phyloP scores from a whole-genome alignment of 2,329 filamentous ascomycete species.

The Xylaria digitata region DNA sequence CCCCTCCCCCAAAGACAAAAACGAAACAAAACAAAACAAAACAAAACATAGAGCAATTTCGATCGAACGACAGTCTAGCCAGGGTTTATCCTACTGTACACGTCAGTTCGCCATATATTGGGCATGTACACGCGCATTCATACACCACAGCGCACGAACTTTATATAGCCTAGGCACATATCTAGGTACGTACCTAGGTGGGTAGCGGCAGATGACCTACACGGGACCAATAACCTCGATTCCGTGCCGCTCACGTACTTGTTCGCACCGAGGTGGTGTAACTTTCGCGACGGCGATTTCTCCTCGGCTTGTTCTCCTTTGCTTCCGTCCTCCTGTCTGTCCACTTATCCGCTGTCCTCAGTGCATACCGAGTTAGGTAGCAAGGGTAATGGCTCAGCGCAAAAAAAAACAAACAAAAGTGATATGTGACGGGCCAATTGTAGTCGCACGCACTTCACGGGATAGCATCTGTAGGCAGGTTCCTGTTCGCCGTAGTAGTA shows the following conservation, averaged over 20 bases:
- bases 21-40: not conserved
- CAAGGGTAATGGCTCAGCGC: not conserved
- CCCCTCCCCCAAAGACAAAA: no score
- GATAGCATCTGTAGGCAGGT: not conserved
- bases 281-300: not conserved
- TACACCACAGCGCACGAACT: not conserved
- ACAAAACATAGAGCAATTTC: no score
- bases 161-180: no score
- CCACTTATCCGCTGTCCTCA: no score
- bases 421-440: not conserved
- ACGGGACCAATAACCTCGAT: not conserved
- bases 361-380: no score
- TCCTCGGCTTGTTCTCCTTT: not conserved
- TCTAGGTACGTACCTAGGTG: no score
- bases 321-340: no score
- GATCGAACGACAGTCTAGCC: not conserved
- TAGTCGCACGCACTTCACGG: not conserved
- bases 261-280: no score
- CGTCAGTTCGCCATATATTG: no score
- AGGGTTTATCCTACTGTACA: no score
- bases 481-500: not conserved
- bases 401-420: not conserved
- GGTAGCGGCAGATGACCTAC: slow-evolving; percentile 1
- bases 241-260: not conserved
- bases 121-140: not conserved